These are phyloP conservation scores for Cladosporium phlei DNA, from an alignment of 2,329 filamentous ascomycete species.

Conservation along the genomic window DNA sequence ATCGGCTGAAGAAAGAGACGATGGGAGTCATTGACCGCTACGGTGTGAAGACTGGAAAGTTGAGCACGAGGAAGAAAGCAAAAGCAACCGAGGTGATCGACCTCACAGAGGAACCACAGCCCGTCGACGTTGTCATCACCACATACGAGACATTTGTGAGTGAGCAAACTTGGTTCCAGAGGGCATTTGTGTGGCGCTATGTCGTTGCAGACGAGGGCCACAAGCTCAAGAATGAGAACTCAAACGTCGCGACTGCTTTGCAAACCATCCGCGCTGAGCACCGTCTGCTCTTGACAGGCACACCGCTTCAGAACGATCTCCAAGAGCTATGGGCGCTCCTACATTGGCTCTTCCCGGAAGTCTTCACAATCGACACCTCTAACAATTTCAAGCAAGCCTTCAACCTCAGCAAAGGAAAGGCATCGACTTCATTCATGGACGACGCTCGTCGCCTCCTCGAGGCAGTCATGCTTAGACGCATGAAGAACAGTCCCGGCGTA, in stretches of 20 bases:
- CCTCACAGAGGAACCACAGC: slow-evolving; percentile 17
- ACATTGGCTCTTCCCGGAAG: slow-evolving; percentile 55
- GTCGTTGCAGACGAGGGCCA: slow-evolving; percentile 53
- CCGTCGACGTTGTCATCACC: slow-evolving; percentile 44
- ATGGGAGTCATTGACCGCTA: slow-evolving; percentile 43
- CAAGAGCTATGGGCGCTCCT: slow-evolving; percentile 55
- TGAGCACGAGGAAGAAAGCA: slow-evolving; percentile 15
- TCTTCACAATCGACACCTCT: slow-evolving; percentile 50
- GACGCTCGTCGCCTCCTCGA: slow-evolving; percentile 50
- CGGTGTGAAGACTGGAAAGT: slow-evolving; percentile 38
- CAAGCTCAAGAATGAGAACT: slow-evolving; percentile 48
- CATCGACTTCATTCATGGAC: slow-evolving; percentile 51
- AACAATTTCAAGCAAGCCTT: slow-evolving; percentile 53
- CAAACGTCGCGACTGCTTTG: slow-evolving; percentile 40
- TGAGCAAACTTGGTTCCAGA: slow-evolving; percentile 48
- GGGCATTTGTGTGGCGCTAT: slow-evolving; percentile 49
- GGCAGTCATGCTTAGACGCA: slow-evolving; percentile 55
- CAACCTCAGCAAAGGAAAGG: slow-evolving; percentile 51
- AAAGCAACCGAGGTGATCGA: slow-evolving; percentile 25
- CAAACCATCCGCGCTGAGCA: slow-evolving; percentile 44
- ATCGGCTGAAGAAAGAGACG: slow-evolving; percentile 38
- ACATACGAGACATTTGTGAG: slow-evolving; percentile 47
- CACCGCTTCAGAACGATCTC: slow-evolving; percentile 57
- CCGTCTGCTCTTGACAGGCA: slow-evolving; percentile 50
- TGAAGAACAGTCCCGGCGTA: slow-evolving; percentile 53